Base-by-base conservation (phyloP, 768 basidiomycete species). In the Strobilomyces confusus region DNA sequence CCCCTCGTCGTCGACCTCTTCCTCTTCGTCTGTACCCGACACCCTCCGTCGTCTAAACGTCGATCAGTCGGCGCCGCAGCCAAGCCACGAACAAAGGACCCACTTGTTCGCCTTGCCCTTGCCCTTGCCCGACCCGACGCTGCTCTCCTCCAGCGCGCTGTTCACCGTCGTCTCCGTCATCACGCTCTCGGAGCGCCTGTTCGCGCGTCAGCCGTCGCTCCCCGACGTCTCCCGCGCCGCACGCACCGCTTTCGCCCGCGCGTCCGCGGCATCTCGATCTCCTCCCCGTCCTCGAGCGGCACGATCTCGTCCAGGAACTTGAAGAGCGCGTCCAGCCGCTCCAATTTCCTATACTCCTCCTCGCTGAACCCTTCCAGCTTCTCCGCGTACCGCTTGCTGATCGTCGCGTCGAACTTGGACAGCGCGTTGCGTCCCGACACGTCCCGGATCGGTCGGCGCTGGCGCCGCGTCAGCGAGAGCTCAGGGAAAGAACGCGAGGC, bases 351-450 rank as follows among this genome's bases (percentile, higher is more conserved):
- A 54, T 81, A 84, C 40, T 90, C 86, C 36, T 80, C 85, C 62
- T 89, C 87, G 54, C 77, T 82, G 66, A 91, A 86, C 54, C 78
- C 79, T 55, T 84, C 82, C 13, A 93, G 72, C 59, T 87, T 83
- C 49, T 80, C 77, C 34, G 82, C 80, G 57, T 84, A 92, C 61
- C 82, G 84, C 75, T 91, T 93, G 45, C 72, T 68, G 40, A 97
- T 73, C 5, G 73, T 55, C 0, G 76, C 66, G 30, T 89, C 83
- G 63, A 95, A 94, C 56, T 83, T 84, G 22, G 69, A 72, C 46
- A 95, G 75, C 0, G 91, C 84, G 55, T 86, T 93, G 40, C 80
- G 82, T 14, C 86, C 69, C 53, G 78, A 61, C 44, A 76, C 71
- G 74, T 95, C 76, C 51, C 78, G 66, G 64, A 80, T 55, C 0